Base-by-base conservation (phyloP, 495 filamentous ascomycete species). In the Penicillium lividum region DNA sequence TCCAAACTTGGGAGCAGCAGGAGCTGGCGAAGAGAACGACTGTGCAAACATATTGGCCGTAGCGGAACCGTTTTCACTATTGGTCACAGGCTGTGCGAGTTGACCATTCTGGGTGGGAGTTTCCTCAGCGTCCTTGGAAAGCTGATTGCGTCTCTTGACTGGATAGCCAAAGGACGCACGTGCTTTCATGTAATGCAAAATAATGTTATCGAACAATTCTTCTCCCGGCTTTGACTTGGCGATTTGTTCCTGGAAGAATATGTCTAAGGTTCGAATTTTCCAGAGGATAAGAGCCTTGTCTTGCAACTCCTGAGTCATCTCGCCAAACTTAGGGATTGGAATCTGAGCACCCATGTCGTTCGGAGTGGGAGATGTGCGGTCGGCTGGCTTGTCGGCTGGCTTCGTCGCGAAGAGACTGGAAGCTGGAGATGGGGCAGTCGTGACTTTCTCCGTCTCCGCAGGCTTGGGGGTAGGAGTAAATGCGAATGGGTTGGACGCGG, bases 1-100 rank as follows among this genome's bases (percentile, higher is more conserved):
- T 2, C 27, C 40, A 7, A 15, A 16, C 22, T 53, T 13, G 0
- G 51, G 7, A 4, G 33, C 18, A 43, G 50, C 22, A 30, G 45
- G 29, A 3, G 18, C 5, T 13, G 74, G 72, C 7, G 67, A 63
- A 3, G 74, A 77, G 40, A 78, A 78, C 10, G 77, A 75, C 54
- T 73, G 68, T n/a, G 75, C 74, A 36, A 79, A 79, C 18, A 76
- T 69, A 51, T 40, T 73, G 3, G 73, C 68, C 16, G 76, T 78
- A 3, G 67, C 63, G 16, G 76, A 76, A 25, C 64, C 62, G n/a
- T 65, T 65, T 30, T 57, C 50, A 18, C 54, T 57, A 28, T 57
- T 43, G 34, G 36, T 29, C 33, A 38, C 50, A 13, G 33, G 10
- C 4, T 15, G 15, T n/a, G 29, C 51, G 11, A 27, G 11, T 7